A percentile compares a stretch with the other conserved stretches of the same genome.
Conservation (phyloP, 192 early-diverging fungal species). For the Linnemannia elongata region DNA sequence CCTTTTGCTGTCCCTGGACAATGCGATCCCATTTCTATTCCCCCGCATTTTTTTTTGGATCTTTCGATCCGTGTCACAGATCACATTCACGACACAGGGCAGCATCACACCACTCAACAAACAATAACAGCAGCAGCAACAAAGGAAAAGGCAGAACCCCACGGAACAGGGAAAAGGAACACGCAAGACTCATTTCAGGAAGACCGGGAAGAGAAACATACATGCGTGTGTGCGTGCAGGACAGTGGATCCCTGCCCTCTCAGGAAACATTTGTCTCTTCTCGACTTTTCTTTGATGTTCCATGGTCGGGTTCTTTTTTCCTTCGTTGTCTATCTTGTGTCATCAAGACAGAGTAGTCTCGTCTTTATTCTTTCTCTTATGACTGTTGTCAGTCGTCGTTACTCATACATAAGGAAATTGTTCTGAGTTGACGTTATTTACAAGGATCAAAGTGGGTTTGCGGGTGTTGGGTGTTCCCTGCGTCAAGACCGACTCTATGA, state of each 20-base stretch:
- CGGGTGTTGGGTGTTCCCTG: slow-evolving; percentile 4
- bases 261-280: background rate
- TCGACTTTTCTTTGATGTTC: background rate
- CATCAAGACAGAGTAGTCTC: background rate
- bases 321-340: background rate
- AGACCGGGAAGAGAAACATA: background rate
- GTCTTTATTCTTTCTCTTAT: background rate
- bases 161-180: background rate
- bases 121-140: background rate
- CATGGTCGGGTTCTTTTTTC: background rate
- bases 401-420: background rate
- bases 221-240: background rate
- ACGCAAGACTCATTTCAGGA: background rate
- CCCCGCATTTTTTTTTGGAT: background rate
- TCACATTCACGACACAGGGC: background rate
- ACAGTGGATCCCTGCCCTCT: background rate
- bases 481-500: background rate
- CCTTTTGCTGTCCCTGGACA: background rate
- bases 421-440: slow-evolving; percentile 5
- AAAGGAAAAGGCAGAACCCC: background rate
- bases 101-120: background rate
- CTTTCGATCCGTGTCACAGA: slow-evolving; percentile 1
- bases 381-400: no score
- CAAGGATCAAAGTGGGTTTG: background rate
- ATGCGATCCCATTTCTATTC: background rate